Evolutionary conservation across 176 grass and related monocot species (phyloP), one percentile per base, ranked within the genome.

Genomic region (Cenchrus purpureus): DNA sequence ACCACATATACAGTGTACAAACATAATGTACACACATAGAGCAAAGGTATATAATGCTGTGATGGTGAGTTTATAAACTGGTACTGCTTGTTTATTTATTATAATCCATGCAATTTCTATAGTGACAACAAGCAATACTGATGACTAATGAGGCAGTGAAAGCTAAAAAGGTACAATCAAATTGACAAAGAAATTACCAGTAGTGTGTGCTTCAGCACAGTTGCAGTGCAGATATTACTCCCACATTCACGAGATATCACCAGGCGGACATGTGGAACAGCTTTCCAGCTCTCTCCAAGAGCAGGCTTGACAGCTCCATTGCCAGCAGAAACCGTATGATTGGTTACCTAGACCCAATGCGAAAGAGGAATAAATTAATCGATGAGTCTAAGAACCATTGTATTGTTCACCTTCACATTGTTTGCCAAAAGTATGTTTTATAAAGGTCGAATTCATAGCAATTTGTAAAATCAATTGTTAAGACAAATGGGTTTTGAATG

Each of bases 131-230:
- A 46, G 45, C 45, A 46, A 77, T 82, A 28, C 12, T 46, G 13
- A 25, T 28, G 46, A 40, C 37, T 40, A 4, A 40, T 57, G 37
- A 4, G 37, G 37, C 22, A 59, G 10, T 14, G 55, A 59, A 37
- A 74, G 28, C 63, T 73, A 81, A 14, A 82, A 73, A 60, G 22
- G 22, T 52, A 4, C 59, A 46, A 9, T 46, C 45, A 46, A 46
- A 46, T 46, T 46, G 45, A 4, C 7, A 51, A 50, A 29, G 6
- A 82, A 71, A 84, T 92, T 92, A 95, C 90, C 88, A 81, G 67
- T 85, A 86, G 54, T 14, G 90, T 95, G 85, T 95, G 93, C 65
- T 95, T 95, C 84, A 90, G 65, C 44, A 88, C 63, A n/a, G 87
- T 84, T 53, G 86, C 78, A 67, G 71, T 80, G 61, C 48, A 92